Percentiles rank a stretch among this genome's conserved stretches.
Evolutionary conservation across 805 yeast genomes (phyloP).

Genomic region (Nakazawaea wyomingensis): DNA sequence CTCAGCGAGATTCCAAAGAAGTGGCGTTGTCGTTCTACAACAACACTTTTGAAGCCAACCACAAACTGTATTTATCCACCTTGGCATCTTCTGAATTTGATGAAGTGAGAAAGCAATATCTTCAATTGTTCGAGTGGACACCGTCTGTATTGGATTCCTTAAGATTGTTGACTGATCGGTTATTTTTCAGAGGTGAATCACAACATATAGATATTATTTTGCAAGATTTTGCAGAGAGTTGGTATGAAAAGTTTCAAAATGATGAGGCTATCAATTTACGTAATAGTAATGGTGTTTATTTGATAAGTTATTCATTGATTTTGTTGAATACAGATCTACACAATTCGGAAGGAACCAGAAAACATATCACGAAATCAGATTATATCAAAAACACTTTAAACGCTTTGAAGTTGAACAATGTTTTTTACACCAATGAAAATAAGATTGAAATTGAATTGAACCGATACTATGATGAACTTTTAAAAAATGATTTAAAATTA

Average conservation of each 20-base stretch:
- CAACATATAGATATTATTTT: slow-evolving; percentile 74
- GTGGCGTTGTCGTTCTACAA: slow-evolving; percentile 6
- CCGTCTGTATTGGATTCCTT: slow-evolving; percentile 52
- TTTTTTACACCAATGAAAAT: slow-evolving; percentile 13
- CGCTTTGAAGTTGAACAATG: slow-evolving; percentile 33
- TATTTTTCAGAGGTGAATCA: slow-evolving; percentile 80
- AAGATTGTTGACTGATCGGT: slow-evolving; percentile 52
- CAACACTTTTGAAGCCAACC: slow-evolving; percentile 10
- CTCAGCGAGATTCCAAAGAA: slow-evolving; percentile 1
- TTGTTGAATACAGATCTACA: slow-evolving; percentile 76
- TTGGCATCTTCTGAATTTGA: slow-evolving; percentile 3
- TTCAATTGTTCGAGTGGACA: slow-evolving; percentile 35
- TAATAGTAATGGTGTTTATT: slow-evolving; percentile 56
- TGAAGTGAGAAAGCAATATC: slow-evolving; percentile 4
- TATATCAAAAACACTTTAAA: slow-evolving; percentile 46
- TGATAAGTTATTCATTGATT: slow-evolving; percentile 65
- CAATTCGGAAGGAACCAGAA: slow-evolving; percentile 36
- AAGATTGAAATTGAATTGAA: slow-evolving; percentile 36
- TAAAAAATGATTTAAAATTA: slow-evolving; percentile 26
- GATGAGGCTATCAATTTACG: slow-evolving; percentile 33
- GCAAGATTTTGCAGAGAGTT: slow-evolving; percentile 61
- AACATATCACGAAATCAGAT: slow-evolving; percentile 34
- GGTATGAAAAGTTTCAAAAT: slow-evolving; percentile 45
- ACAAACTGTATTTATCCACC: slow-evolving; percentile 7
- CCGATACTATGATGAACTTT: slow-evolving; percentile 38